Base-by-base conservation (phyloP, 2,329 filamentous ascomycete genomes). In the Stemphylium beticola region DNA sequence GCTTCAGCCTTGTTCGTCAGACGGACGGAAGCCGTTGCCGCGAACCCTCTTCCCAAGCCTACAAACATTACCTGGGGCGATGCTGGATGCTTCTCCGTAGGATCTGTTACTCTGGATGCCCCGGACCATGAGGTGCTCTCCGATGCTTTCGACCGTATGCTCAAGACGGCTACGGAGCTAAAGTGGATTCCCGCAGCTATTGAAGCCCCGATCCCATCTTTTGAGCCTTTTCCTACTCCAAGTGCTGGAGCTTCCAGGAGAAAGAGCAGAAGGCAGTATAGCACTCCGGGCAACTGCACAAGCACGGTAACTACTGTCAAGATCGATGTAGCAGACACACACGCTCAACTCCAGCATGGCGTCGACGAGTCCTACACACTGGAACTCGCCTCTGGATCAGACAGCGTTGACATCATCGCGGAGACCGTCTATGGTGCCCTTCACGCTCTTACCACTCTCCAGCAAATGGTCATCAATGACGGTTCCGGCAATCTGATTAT, bases 281-380 rank as follows among this genome's bases (percentile, higher is more conserved):
- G 49, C 12, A 52, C 37, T 44, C 18, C 42, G 4, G 58, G 61
- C 40, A 74, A 73, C 46, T 61, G 65, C 46, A 72, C 71, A 14
- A 55, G 56, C 15, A 49, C 64, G 7, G 67, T 85, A n/a, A 76
- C 61, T 4, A 71, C 70, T 11, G 72, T 85, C 33, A 74, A 79
- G 22, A 71, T 85, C 39, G 69, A 78, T 6, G 71, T 86, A 22
- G 59, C 74, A 6, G 73, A 85, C 61, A 66, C 66, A 37, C 58
- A 76, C 11, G 81, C 79, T 4, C 76, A 81, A 53, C 72, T 85
- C 26, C 77, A 84, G 64, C 82, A 85, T 59, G 82, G 81, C 3
- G 82, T 84, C 18, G 81, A 85, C 52, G 82, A 85, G 62, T 83
- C 82, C n/a, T 85, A 85, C 66, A 81, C 77, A 0, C 61, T 85